Evolutionary conservation across 305 asterid species (phyloP).

Genomic region (Solanum hybrid): DNA sequence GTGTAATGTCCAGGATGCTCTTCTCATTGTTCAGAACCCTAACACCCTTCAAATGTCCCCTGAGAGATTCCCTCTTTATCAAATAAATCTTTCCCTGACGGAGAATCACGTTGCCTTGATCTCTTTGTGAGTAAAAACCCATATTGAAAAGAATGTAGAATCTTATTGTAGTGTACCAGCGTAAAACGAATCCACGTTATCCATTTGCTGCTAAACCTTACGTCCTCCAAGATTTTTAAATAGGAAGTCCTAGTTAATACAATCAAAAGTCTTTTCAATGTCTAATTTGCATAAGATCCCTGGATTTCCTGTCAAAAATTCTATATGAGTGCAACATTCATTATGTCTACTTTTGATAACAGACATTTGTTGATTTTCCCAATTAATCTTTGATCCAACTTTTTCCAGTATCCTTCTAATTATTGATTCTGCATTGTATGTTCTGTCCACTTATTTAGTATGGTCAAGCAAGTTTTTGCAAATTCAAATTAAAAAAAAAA

Average conservation of each 20-base stretch:
- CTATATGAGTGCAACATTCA: too few species aligned
- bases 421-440: too few species aligned
- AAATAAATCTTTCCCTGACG: background rate
- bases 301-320: too few species aligned
- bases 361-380: too few species aligned
- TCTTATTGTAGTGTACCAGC: background rate
- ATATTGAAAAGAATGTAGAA: background rate
- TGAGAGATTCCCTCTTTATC: background rate
- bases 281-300: background rate
- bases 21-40: background rate
- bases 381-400: too few species aligned
- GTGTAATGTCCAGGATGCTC: background rate
- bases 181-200: background rate
- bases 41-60: background rate
- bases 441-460: too few species aligned
- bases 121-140: background rate
- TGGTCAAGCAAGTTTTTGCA: too few species aligned
- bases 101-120: background rate
- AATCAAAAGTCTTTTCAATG: background rate
- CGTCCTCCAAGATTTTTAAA: background rate
- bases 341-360: too few species aligned
- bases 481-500: too few species aligned
- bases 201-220: background rate
- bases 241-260: background rate
- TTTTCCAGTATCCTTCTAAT: too few species aligned